Evolutionary conservation across 768 basidiomycete species (phyloP), one percentile per base, ranked within the genome.

Genomic region (Amanita rimosa): DNA sequence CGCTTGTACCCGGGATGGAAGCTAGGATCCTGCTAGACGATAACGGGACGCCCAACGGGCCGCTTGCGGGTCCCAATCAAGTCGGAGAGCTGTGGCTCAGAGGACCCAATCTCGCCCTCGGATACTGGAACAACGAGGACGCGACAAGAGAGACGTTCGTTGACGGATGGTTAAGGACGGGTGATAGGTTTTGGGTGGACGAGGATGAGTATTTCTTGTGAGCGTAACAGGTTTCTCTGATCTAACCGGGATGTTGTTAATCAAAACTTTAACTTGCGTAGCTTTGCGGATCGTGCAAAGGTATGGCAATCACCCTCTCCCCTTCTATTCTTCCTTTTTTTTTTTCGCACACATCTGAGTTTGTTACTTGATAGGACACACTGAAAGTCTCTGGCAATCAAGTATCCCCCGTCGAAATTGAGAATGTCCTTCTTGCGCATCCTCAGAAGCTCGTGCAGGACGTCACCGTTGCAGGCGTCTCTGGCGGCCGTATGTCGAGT

Each of bases 391-490:
- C 84, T 0, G 88, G 86, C 3, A 70, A 69, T 43, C 88, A 90
- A 63, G 88, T 90, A 0, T 86, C 88, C 0, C 88, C 87, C 0
- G 72, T 75, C 16, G 87, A 91, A 58, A 82, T 90, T 44, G 88
- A 90, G 59, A 69, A 77, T 24, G 73, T 71, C 21, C 64, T 90
- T 1, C 69, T 81, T n/a, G 68, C 67, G 0, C 77, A 89, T 35
- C 83, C 85, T 0, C 71, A 71, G 6, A 66, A 65, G 16, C 70
- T 86, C 44, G 74, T 89, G 52, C 63, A 59, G 8, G 88, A 90
- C 53, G 83, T 69, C 9, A 71, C 73, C 1, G 87, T 90, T n/a
- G 84, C 83, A 0, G 87, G 87, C 13, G 83, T 91, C 1, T 73
- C 69, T 16, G 84, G 84, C 9, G 83, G 79, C 0, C 79, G 81